Evolutionary conservation across 495 filamentous ascomycete species (phyloP).

Genomic region (Collariella sp.): DNA sequence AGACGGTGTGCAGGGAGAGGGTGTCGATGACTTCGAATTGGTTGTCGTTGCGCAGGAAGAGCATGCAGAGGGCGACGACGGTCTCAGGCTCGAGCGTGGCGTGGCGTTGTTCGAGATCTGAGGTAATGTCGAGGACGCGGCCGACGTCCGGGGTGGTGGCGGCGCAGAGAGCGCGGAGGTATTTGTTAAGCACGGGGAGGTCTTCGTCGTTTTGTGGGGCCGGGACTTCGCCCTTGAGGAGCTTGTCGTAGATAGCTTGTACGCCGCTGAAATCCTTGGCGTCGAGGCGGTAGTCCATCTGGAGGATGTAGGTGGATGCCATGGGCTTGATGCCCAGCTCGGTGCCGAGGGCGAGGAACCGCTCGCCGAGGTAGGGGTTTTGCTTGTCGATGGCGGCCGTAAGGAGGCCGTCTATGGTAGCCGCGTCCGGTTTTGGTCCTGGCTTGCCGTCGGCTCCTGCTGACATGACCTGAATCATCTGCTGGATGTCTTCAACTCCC

Average conservation of each 20-base stretch:
- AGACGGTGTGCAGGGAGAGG: conserved; percentile 56
- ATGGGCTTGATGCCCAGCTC: conserved; percentile 57
- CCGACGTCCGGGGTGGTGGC: conserved; percentile 47
- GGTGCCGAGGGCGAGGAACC: conserved; percentile 56
- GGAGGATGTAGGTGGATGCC: conserved; percentile 57
- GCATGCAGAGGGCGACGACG: conserved; percentile 56
- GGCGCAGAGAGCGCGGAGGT: conserved; percentile 63
- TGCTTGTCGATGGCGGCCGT: conserved; percentile 58
- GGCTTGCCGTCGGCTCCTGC: conserved; percentile 25
- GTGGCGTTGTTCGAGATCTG: conserved; percentile 64
- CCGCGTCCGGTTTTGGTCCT: conserved; percentile 48
- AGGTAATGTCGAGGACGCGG: conserved; percentile 60
- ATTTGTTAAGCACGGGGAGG: conserved; percentile 58
- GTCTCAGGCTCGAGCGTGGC: conserved; percentile 62
- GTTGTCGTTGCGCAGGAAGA: conserved; percentile 66
- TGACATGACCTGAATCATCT: conserved; percentile 56
- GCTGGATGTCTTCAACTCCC: conserved; percentile 59
- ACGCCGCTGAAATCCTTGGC: conserved; percentile 61
- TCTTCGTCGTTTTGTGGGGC: conserved; percentile 46
- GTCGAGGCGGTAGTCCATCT: conserved; percentile 64
- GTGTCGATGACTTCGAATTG: conserved; percentile 68
- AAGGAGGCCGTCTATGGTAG: conserved; percentile 68
- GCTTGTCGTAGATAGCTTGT: conserved; percentile 50
- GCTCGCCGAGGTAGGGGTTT: conserved; percentile 62
- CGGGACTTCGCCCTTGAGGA: conserved; percentile 42